phyloP scores from a whole-genome alignment of 108 stramenopile genomes.

The Pinguiococcus pyrenoidosus region DNA sequence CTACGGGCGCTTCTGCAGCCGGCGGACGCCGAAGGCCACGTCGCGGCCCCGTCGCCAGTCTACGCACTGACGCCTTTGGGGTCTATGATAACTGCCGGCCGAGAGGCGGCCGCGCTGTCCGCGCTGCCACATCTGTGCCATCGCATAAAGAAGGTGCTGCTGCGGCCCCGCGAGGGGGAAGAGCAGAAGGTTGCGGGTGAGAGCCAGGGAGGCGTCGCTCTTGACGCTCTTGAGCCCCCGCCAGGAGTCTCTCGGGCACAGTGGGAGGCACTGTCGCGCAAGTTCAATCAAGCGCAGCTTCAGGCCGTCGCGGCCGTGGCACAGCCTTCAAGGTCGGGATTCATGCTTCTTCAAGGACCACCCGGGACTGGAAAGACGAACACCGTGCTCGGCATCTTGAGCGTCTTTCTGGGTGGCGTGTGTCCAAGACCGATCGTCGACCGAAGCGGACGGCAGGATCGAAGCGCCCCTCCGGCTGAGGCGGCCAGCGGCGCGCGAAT shows the following conservation, averaged over 20 bases:
- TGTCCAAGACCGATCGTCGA: conserved; percentile 1
- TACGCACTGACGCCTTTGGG: too few relatives aligned
- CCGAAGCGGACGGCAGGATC: background rate
- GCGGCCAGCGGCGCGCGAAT: too few relatives aligned
- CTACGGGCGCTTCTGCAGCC: too few relatives aligned
- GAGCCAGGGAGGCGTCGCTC: background rate
- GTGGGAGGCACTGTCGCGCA: background rate
- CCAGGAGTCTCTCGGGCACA: background rate
- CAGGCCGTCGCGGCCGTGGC: conserved; percentile 14
- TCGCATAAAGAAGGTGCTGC: background rate
- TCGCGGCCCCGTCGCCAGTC: too few relatives aligned
- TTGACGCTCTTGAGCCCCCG: background rate
- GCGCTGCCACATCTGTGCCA: background rate
- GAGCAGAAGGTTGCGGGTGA: background rate
- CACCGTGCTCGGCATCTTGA: conserved; percentile 65
- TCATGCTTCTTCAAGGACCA: conserved; percentile 61
- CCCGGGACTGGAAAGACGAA: conserved; percentile 65
- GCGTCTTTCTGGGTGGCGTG: conserved; percentile 43
- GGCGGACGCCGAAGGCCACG: too few relatives aligned
- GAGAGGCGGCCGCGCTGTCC: conserved; percentile 7
- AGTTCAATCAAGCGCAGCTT: conserved; percentile 15
- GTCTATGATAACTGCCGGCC: background rate
- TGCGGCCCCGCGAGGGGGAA: background rate
- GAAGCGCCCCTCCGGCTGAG: too few relatives aligned
- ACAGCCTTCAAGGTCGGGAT: conserved; percentile 4